A percentile compares a stretch with the other conserved stretches of the same genome.
Evolutionary conservation across 495 filamentous ascomycete genomes (phyloP).

Genomic region (Daldinia caldariorum): DNA sequence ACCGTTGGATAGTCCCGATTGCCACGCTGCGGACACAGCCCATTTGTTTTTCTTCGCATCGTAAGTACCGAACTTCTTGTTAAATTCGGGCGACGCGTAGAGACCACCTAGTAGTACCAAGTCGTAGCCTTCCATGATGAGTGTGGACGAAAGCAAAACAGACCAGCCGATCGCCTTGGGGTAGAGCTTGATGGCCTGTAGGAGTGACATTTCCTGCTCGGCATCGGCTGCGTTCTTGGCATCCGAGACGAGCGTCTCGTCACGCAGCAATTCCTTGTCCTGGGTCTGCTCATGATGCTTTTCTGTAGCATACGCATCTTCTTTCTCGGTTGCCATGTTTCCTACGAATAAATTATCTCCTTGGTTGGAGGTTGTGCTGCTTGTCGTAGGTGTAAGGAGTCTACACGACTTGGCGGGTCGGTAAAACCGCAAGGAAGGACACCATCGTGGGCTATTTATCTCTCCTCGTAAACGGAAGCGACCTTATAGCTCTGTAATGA

Average conservation of each 20-base stretch:
- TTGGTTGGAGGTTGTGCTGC: background rate
- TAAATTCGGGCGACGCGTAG: slow-evolving; percentile 50
- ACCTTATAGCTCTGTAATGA: background rate
- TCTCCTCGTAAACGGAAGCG: background rate
- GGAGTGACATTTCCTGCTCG: slow-evolving; percentile 55
- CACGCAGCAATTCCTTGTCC: slow-evolving; percentile 17
- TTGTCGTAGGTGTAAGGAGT: background rate
- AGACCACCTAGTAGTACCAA: slow-evolving; percentile 50
- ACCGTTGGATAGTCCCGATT: slow-evolving; percentile 51
- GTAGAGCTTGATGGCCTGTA: slow-evolving; percentile 54
- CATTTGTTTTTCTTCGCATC: slow-evolving; percentile 40
- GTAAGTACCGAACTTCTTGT: slow-evolving; percentile 48
- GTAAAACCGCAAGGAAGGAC: slow-evolving; percentile 1
- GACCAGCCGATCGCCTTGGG: slow-evolving; percentile 63
- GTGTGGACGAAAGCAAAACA: slow-evolving; percentile 59
- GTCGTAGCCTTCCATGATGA: slow-evolving; percentile 70
- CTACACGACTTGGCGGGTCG: background rate
- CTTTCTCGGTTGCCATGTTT: slow-evolving; percentile 30
- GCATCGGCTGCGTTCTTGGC: slow-evolving; percentile 46
- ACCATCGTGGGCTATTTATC: slow-evolving; percentile 26
- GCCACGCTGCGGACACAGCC: slow-evolving; percentile 50
- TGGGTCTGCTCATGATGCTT: slow-evolving; percentile 16
- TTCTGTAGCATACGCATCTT: slow-evolving; percentile 8
- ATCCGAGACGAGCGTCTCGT: slow-evolving; percentile 36
- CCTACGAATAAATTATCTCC: background rate